Percentiles rank a stretch among this genome's conserved stretches.
Evolutionary conservation across 129 eudicot species (phyloP).

Genomic region (Tanacetum coccineum): DNA sequence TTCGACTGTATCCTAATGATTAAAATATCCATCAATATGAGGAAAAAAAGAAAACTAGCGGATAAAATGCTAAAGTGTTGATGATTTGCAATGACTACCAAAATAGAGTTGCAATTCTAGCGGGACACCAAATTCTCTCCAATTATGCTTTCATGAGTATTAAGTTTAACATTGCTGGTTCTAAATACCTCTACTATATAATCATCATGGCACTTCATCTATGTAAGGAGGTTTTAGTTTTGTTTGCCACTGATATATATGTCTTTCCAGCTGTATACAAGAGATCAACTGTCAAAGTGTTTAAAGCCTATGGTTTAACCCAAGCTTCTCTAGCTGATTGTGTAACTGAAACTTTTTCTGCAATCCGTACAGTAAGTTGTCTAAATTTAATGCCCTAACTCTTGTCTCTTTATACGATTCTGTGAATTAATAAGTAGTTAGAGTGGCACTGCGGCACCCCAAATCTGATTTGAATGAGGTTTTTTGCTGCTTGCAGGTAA

Average conservation of each 20-base stretch:
- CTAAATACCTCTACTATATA: too few relatives aligned
- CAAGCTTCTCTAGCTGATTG: conserved; percentile 93
- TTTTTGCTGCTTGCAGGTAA: conserved; percentile 55
- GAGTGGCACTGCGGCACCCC: neutral
- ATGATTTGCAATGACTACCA: neutral
- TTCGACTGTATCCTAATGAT: too few relatives aligned
- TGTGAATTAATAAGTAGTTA: conserved; percentile 11
- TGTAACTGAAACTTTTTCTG: conserved; percentile 88
- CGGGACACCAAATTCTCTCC: too few relatives aligned
- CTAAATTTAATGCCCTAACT: neutral
- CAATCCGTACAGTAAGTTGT: conserved; percentile 87
- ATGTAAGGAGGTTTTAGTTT: neutral
- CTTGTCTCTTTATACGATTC: neutral
- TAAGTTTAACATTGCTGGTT: too few relatives aligned
- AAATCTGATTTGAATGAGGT: conserved; percentile 1
- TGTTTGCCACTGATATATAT: conserved; percentile 3
- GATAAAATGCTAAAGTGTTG: neutral
- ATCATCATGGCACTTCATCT: conserved; percentile 12
- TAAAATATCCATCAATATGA: neutral
- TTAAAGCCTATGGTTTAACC: conserved; percentile 85
- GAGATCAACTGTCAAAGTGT: conserved; percentile 82
- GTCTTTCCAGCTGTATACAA: conserved; percentile 68
- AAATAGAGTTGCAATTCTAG: too few relatives aligned
- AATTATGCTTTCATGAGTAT: too few relatives aligned
- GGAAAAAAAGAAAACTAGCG: too few relatives aligned